Percentiles rank a stretch among this genome's conserved stretches.
These are phyloP conservation scores for Acacia confusa DNA, from an alignment of 306 rosid species.

Conservation along the genomic window DNA sequence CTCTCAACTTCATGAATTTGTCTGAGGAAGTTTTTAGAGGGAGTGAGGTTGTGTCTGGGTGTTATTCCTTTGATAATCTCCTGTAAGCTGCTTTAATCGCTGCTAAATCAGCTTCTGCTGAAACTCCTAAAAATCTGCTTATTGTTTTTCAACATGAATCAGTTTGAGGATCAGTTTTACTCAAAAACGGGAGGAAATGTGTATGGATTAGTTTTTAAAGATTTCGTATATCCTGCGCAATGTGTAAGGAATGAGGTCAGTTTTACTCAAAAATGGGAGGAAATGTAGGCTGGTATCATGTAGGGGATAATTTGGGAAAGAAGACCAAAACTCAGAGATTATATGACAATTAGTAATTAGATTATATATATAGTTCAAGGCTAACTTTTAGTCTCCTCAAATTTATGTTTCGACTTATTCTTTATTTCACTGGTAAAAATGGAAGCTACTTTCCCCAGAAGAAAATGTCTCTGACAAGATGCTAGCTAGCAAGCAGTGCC, in stretches of 20 bases:
- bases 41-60: conserved; percentile 95
- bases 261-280: neutral
- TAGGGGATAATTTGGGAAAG: neutral
- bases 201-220: neutral
- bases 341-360: neutral
- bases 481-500: neutral
- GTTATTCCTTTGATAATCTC: conserved; percentile 84
- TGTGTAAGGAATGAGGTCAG: neutral
- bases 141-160: neutral
- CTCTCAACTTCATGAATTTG: conserved; percentile 73
- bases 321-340: neutral
- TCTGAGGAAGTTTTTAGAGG: conserved; percentile 80
- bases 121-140: conserved; percentile 74
- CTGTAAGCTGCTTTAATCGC: conserved; percentile 79
- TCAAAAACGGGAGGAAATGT: neutral
- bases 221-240: too few relatives aligned
- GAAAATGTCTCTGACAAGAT: neutral
- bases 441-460: neutral
- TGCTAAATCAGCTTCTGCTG: conserved; percentile 68
- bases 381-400: neutral
- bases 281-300: neutral
- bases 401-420: neutral
- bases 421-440: too few relatives aligned
- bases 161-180: neutral
- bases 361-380: too few relatives aligned